Evolutionary conservation across 345 rosid genomes (phyloP), one percentile per base, ranked within the genome.

Genomic region (Hibiscus trionum): DNA sequence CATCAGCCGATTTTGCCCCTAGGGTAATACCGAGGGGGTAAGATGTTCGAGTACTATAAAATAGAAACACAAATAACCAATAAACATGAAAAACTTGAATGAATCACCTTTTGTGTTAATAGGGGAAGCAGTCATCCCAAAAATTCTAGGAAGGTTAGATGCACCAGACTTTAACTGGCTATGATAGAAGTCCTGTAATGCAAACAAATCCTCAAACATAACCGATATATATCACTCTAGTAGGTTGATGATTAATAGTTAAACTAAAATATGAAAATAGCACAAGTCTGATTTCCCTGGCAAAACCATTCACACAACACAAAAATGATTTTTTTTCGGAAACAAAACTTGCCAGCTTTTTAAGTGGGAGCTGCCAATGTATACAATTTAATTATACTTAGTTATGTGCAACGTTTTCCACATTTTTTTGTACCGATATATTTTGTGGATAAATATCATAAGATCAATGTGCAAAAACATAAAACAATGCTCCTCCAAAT

Each of bases 81-180:
- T 29, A 59, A 57, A 64, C 14, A 50, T 27, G n/a, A 63, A 56
- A 69, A 56, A 75, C 73, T 19, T 71, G 46, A 39, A 53, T 24
- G 39, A 39, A 47, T n/a, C 76, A 92, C 97, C 93, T 78, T 92
- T 92, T 19, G 91, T 72, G 73, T 90, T 90, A 63, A 95, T 90
- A 24, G 80, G 99, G 59, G 97, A 95, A 42, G 97, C 97, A 33
- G 97, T 95, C 99, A 92, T 86, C 61, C 99, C 99, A 65, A 89
- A 82, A 79, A 95, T 88, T 81, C 92, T 79, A 1, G 99, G 99
- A 78, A 90, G 82, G 59, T 75, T 26, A 4, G 70, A 52, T 44
- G 10, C 66, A 75, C 80, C 80, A 63, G 80, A 78, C 16, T 26
- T 33, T 15, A 86, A 68, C 59, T 79, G 78, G 4, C 65, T 77